These are phyloP conservation scores for Zasmidium angulare DNA, from an alignment of 2,329 filamentous ascomycete genomes.

Conservation along the genomic window DNA sequence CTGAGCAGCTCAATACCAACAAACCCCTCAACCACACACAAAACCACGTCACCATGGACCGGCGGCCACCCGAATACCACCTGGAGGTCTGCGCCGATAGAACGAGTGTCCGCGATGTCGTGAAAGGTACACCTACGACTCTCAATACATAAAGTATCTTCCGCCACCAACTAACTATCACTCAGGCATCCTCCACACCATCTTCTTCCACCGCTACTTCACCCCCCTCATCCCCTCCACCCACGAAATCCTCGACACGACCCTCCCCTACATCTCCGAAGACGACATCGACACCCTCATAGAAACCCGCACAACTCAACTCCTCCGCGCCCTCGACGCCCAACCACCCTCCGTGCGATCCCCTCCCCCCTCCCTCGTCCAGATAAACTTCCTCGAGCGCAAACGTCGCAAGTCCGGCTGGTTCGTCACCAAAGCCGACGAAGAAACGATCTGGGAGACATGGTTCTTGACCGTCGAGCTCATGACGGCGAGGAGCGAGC, in stretches of 20 bases:
- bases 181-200: conserved; percentile 88
- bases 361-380: conserved; percentile 71
- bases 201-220: conserved; percentile 99
- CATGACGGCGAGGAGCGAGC: conserved; percentile 80
- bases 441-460: conserved; percentile 95
- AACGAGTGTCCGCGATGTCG: conserved; percentile 82
- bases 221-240: conserved; percentile 78
- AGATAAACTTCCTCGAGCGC: conserved; percentile 81
- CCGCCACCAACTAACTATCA: neutral
- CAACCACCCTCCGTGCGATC: conserved; percentile 28
- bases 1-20: conserved; percentile 6
- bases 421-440: conserved; percentile 74
- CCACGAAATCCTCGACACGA: conserved; percentile 86
- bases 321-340: conserved; percentile 60
- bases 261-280: conserved; percentile 84
- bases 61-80: conserved; percentile 79
- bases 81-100: conserved; percentile 93
- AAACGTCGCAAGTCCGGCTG: conserved; percentile 76
- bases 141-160: too few species aligned
- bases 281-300: conserved; percentile 91
- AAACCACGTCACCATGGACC: conserved; percentile 58
- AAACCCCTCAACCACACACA: neutral
- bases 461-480: conserved; percentile 96
- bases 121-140: conserved; percentile 66
- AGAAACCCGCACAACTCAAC: conserved; percentile 76